These are phyloP conservation scores for Aureobasidium leucospermi DNA, from an alignment of 2,329 filamentous ascomycete species.

Conservation along the genomic window DNA sequence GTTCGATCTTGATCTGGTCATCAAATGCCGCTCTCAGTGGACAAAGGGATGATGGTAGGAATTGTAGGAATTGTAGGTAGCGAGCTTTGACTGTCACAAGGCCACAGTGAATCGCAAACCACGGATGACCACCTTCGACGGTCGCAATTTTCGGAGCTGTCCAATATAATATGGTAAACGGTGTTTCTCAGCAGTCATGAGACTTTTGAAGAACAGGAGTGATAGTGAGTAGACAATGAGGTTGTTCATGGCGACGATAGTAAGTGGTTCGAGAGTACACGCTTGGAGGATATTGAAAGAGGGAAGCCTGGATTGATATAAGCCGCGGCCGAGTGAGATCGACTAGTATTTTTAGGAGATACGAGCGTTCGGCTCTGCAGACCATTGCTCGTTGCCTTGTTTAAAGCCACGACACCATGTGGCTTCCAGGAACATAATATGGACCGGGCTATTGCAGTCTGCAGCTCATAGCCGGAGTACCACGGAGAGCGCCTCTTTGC, in stretches of 20 bases:
- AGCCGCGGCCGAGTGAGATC: background rate
- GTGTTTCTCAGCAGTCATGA: background rate
- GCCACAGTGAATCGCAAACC: background rate
- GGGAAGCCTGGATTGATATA: background rate
- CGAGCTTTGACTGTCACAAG: background rate
- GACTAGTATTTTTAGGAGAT: background rate
- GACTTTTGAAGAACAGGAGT: background rate
- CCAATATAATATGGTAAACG: background rate
- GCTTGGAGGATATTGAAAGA: too few species aligned
- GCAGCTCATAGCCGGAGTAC: too few species aligned
- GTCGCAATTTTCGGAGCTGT: background rate
- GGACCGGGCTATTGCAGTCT: background rate
- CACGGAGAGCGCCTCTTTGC: background rate
- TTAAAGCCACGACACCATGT: background rate
- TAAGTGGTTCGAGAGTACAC: too few species aligned
- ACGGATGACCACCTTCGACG: background rate
- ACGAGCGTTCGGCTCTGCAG: background rate
- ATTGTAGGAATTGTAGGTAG: too few species aligned
- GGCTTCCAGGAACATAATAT: background rate
- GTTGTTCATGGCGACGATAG: background rate
- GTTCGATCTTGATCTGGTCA: too few species aligned
- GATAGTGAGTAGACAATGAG: slow-evolving; percentile 1
- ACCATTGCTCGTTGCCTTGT: background rate
- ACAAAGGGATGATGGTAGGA: too few species aligned
- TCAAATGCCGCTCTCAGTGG: too few species aligned